A percentile compares a stretch with the other conserved stretches of the same genome.
Conservation (phyloP, 768 basidiomycete genomes). For the Amanita rimosa region DNA sequence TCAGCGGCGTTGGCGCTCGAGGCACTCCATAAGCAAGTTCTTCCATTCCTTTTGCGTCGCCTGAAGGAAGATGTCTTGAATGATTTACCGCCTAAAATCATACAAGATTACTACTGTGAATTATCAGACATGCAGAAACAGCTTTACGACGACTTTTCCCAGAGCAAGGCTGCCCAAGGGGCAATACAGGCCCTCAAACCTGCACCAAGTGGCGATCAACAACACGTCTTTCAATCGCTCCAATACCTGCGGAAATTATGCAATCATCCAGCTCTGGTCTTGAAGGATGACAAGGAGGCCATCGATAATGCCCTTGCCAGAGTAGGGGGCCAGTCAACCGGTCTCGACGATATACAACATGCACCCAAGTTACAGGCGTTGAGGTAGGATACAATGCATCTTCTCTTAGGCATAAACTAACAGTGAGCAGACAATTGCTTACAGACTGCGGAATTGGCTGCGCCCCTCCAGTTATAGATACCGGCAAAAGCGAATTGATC, state of each 20-base stretch:
- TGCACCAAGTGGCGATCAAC: slow-evolving; percentile 33
- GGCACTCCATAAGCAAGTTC: slow-evolving; percentile 94
- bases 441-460: slow-evolving; percentile 90
- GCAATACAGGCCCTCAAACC: slow-evolving; percentile 34
- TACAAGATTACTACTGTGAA: slow-evolving; percentile 99
- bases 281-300: slow-evolving; percentile 61
- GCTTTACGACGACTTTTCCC: slow-evolving; percentile 89
- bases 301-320: slow-evolving; percentile 46
- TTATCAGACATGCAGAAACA: slow-evolving; percentile 89
- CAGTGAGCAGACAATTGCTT: slow-evolving; percentile 67
- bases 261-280: slow-evolving; percentile 90
- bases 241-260: slow-evolving; percentile 97
- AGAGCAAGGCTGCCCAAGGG: slow-evolving; percentile 66
- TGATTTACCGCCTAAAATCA: slow-evolving; percentile 97
- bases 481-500: slow-evolving; percentile 55
- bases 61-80: slow-evolving; percentile 95
- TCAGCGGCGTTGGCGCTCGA: slow-evolving; percentile 89
- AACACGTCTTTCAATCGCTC: slow-evolving; percentile 93
- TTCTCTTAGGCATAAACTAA: background rate
- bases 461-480: slow-evolving; percentile 32
- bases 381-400: slow-evolving; percentile 37
- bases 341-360: slow-evolving; percentile 72
- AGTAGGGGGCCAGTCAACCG: slow-evolving; percentile 31
- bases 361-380: slow-evolving; percentile 92
- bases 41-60: slow-evolving; percentile 94